These are phyloP conservation scores for Abrus precatorius DNA, from an alignment of 306 rosid species.

Conservation along the genomic window DNA sequence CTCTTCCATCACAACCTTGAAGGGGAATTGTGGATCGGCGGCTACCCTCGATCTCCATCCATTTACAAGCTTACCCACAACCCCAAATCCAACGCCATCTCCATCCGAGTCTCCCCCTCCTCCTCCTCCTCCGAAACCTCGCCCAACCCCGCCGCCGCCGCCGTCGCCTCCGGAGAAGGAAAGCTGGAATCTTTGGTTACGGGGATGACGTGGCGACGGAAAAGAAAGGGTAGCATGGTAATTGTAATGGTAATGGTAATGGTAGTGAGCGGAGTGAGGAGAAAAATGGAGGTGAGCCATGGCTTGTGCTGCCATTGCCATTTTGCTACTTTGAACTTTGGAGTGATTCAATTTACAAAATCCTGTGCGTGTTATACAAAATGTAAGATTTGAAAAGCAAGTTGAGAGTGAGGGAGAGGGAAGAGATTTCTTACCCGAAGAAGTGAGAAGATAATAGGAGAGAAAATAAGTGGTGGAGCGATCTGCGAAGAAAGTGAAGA, in stretches of 20 bases:
- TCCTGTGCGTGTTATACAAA: too few relatives aligned
- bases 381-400: too few relatives aligned
- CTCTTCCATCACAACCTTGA: slow-evolving; percentile 93
- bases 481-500: neutral
- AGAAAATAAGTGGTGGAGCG: neutral
- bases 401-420: too few relatives aligned
- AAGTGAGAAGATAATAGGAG: neutral
- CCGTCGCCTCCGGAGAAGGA: slow-evolving; percentile 61
- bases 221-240: slow-evolving; percentile 29
- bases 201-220: slow-evolving; percentile 34
- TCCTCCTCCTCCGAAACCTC: neutral
- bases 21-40: slow-evolving; percentile 94
- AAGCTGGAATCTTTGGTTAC: slow-evolving; percentile 43
- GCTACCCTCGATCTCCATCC: slow-evolving; percentile 93
- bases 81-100: slow-evolving; percentile 52
- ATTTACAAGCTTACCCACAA: slow-evolving; percentile 61
- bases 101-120: slow-evolving; percentile 28
- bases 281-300: slow-evolving; percentile 28
- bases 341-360: too few relatives aligned
- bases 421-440: too few relatives aligned
- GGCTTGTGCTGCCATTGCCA: slow-evolving; percentile 34
- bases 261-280: slow-evolving; percentile 7
- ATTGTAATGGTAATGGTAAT: neutral
- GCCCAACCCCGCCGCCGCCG: neutral
- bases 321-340: neutral